Base-by-base conservation (phyloP, 1,139 yeast genomes). In the Candida tetrigidarum region DNA sequence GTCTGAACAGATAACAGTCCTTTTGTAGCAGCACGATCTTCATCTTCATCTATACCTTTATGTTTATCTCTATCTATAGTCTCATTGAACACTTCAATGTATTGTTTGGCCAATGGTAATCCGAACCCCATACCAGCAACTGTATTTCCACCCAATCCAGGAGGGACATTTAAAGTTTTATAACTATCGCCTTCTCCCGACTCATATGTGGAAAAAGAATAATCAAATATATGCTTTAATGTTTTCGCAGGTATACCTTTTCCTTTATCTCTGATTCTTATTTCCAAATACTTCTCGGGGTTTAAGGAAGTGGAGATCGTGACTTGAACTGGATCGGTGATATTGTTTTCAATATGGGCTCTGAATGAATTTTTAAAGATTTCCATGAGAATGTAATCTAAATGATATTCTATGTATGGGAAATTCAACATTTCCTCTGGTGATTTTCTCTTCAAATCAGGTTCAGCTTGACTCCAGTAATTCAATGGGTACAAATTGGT, bases 101-200 rank as follows among this genome's bases (percentile, higher is more conserved):
- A 74, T 50, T 69, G 70, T 57, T 81, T 80, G 67, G 93, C 88
- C 49, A 92, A 69, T 1, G 98, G 98, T 43, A 92, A 66, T 0
- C 99, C 99, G 60, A 90, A 92, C 0, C 99, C 99, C 88, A 93
- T 86, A 0, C 99, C 99, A 0, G 97, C 97, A 27, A 91, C 89
- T 5, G 82, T 78, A 56, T 85, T 81, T 0, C 86, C 84, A 1
- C 85, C 87, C 29, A 59, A 64, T 0, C 91, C 95, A 0, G 95
- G 95, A 15, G 88, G 83, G 15, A 80, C 79, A 56, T 86, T 86
- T 45, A 83, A 65, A 0, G 87, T 76, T 59, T 78, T 79, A 59
- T 72, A 74, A 34, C 77, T 69, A 19, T 79, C 83, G 3, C 86
- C 86, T 52, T 78, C 83, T n/a, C 67, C 67, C 2, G 78, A 71